A percentile compares a stretch with the other conserved stretches of the same genome.
Conservation (phyloP, 768 basidiomycete genomes). For the Rubroboletus pulcherrimus region DNA sequence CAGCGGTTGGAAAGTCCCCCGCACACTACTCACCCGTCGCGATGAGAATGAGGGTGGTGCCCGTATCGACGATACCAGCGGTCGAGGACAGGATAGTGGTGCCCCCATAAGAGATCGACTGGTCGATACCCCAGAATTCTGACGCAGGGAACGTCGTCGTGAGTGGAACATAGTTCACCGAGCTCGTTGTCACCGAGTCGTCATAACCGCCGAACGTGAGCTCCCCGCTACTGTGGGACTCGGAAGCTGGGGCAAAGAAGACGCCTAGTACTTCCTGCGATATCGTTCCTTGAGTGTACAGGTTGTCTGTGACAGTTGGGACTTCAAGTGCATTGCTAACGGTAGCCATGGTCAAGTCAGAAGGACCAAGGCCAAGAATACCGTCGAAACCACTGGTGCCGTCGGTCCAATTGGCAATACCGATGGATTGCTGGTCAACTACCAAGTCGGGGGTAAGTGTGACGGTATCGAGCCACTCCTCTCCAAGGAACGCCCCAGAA, state of each 20-base stretch:
- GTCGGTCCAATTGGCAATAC: conserved; percentile 27
- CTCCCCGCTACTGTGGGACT: conserved; percentile 18
- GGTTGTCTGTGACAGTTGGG: conserved; percentile 37
- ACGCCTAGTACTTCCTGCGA: conserved; percentile 28
- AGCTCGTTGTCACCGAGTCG: conserved; percentile 12
- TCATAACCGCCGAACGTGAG: conserved; percentile 30
- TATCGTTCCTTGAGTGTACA: conserved; percentile 29
- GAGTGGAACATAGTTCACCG: conserved; percentile 24
- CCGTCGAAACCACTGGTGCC: conserved; percentile 39
- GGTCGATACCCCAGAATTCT: conserved; percentile 32
- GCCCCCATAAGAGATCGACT: conserved; percentile 27
- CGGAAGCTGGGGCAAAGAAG: conserved; percentile 28
- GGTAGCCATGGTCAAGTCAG: conserved; percentile 30
- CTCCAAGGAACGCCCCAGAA: conserved; percentile 2
- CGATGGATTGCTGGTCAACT: conserved; percentile 31
- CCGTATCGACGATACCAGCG: conserved; percentile 35
- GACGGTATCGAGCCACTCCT: conserved; percentile 16
- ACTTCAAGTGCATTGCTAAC: conserved; percentile 13
- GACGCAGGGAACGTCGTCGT: conserved; percentile 25
- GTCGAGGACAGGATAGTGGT: conserved; percentile 21
- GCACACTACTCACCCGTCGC: conserved; percentile 14
- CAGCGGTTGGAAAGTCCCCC: background rate
- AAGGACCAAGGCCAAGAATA: conserved; percentile 38
- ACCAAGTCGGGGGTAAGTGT: conserved; percentile 3
- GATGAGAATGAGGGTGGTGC: conserved; percentile 30